A percentile compares a stretch with the other conserved stretches of the same genome.
These are phyloP conservation scores for Plenodomus biglobosus DNA, from an alignment of 2,329 filamentous ascomycete species.

Conservation along the genomic window DNA sequence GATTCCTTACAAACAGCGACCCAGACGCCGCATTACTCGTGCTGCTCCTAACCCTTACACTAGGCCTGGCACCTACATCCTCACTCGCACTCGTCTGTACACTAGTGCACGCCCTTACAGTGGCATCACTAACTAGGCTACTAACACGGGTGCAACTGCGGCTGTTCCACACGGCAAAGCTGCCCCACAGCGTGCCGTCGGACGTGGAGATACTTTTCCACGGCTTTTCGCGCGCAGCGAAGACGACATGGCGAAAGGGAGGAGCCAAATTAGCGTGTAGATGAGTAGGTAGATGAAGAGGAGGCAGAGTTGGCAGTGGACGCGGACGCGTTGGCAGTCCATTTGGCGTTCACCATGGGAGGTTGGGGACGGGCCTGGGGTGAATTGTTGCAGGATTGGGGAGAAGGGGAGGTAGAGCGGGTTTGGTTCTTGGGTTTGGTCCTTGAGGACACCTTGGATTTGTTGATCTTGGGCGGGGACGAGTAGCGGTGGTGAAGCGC, in stretches of 20 bases:
- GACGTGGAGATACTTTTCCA: constrained; percentile 61
- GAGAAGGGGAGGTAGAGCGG: constrained; percentile 1
- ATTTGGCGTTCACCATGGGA: constrained; percentile 14
- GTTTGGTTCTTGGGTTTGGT: neutral
- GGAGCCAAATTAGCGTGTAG: constrained; percentile 71
- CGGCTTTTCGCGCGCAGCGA: constrained; percentile 69
- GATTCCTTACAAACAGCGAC: constrained; percentile 77
- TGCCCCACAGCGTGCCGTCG: constrained; percentile 47
- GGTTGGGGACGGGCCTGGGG: neutral
- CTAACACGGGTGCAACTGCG: neutral
- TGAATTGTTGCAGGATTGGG: constrained; percentile 1
- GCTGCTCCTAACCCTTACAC: constrained; percentile 9
- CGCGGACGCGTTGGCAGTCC: constrained; percentile 53
- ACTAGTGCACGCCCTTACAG: too few species aligned
- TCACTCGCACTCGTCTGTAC: too few species aligned
- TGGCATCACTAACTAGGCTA: neutral
- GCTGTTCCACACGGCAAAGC: constrained; percentile 27
- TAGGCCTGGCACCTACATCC: too few species aligned
- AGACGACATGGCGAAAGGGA: constrained; percentile 69
- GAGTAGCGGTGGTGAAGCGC: too few species aligned
- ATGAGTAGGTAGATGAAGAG: constrained; percentile 76
- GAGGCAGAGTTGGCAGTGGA: constrained; percentile 68
- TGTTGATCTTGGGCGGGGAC: too few species aligned
- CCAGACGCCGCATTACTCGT: too few species aligned
- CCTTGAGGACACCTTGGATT: too few species aligned